These are phyloP conservation scores for Trichoderma breve DNA, from an alignment of 2,329 filamentous ascomycete species.

Conservation along the genomic window DNA sequence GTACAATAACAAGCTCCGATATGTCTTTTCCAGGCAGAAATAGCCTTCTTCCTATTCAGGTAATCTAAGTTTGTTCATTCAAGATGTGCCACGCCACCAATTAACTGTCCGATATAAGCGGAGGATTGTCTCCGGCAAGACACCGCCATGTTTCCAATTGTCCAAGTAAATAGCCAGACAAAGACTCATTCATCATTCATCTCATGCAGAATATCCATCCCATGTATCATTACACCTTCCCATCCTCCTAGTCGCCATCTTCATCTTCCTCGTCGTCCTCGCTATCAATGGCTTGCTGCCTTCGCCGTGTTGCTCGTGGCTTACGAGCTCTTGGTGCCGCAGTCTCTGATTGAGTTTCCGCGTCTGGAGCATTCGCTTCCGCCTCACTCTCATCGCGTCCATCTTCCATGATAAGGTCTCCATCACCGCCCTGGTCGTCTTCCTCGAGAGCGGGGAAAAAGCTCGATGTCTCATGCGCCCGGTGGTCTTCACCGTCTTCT, in stretches of 20 bases:
- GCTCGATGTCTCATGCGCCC: slow-evolving; percentile 38
- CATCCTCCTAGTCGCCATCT: neutral
- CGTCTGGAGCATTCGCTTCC: neutral
- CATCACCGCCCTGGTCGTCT: slow-evolving; percentile 37
- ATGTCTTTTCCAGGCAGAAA: neutral
- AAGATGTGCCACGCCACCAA: neutral
- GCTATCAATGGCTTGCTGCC: neutral
- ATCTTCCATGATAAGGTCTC: slow-evolving; percentile 37
- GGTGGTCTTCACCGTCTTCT: slow-evolving; percentile 37
- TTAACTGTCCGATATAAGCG: neutral
- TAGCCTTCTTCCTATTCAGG: neutral
- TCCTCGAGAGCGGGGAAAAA: slow-evolving; percentile 51
- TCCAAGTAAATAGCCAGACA: neutral
- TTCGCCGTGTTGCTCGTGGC: neutral
- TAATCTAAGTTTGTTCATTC: neutral
- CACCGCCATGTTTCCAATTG: neutral
- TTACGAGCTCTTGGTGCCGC: neutral
- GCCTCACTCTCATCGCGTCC: neutral
- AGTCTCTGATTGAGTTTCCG: neutral
- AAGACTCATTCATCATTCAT: neutral
- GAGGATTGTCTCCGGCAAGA: neutral
- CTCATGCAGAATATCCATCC: neutral
- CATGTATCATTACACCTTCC: neutral
- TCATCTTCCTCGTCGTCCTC: neutral
- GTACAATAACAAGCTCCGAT: neutral